Base-by-base conservation (phyloP, 1,139 yeast species). In the Meyerozyma smithsonii region DNA sequence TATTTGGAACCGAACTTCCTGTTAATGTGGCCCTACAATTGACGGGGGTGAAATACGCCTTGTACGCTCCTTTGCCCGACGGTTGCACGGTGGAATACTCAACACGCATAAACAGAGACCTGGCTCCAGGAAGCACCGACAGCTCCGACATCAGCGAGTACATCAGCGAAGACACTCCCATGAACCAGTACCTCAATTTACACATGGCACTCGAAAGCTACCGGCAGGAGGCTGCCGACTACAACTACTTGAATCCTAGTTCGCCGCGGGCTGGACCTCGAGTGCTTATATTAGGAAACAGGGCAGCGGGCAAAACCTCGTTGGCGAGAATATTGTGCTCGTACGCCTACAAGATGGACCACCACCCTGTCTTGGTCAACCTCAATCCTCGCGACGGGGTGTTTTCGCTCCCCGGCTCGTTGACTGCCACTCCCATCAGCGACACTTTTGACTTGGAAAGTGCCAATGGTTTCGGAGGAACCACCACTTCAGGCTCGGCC, bases 1-100 rank as follows among this genome's bases (percentile, higher is more conserved):
- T 90, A 15, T 88, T 85, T 62, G 98, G 98, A 18, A 88, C 97
- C 2, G 98, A 92, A 56, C 72, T 92, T 25, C 87, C 97, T 2
- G 66, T 72, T 26, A 88, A 85, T 44, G 72, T 76, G 1, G 85
- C 81, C 18, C 74, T 85, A 50, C 72, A 40, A 73, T 82, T 66
- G 55, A 69, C 55, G 73, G 92, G 66, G 19, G 74, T 44, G 55
- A 82, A 61, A 74, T 80, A 56, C 62, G 79, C 52, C 71, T 79
- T 49, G 45, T 92, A 42, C 73, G 74, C 68, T 63, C 97, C 52
- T 66, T 77, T 69, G 60, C 68, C 56, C 4, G 59, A 56, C 24
- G 85, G 84, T 8, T 73, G 80, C 42, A 64, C 59, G 23, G 39
- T 83, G 8, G 70, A 70, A 43, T 79, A 77, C 58, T 58, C 63